These are phyloP conservation scores for Metschnikowia colocasiae DNA, from an alignment of 805 yeast genomes.

Conservation along the genomic window DNA sequence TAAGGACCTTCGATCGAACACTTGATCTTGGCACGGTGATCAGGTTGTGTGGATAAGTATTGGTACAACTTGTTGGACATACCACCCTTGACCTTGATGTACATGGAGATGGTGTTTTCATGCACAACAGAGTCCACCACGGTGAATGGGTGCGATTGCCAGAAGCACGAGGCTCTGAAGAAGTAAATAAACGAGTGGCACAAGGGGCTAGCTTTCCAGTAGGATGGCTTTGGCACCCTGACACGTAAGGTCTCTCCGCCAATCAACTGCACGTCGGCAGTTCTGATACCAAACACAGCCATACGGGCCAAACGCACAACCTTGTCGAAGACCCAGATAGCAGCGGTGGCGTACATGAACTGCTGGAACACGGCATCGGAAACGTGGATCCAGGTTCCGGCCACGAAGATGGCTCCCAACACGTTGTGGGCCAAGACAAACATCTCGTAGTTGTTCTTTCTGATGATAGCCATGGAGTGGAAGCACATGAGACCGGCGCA, in stretches of 20 bases:
- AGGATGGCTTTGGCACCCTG: conserved; percentile 44
- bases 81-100: conserved; percentile 56
- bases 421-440: conserved; percentile 43
- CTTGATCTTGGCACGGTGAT: conserved; percentile 33
- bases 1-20: conserved; percentile 61
- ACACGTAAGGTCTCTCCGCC: conserved; percentile 49
- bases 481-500: conserved; percentile 41
- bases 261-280: conserved; percentile 34
- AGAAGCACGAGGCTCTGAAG: conserved; percentile 47
- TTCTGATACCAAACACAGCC: conserved; percentile 33
- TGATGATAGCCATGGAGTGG: conserved; percentile 49
- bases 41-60: conserved; percentile 27
- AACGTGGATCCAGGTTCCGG: conserved; percentile 56
- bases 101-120: conserved; percentile 40
- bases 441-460: conserved; percentile 57
- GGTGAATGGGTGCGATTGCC: conserved; percentile 78
- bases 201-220: conserved; percentile 53
- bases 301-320: conserved; percentile 33
- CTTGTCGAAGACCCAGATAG: conserved; percentile 43
- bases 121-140: conserved; percentile 40
- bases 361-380: conserved; percentile 41
- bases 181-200: conserved; percentile 56
- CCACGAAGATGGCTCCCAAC: conserved; percentile 44
- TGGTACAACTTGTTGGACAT: conserved; percentile 43
- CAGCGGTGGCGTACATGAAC: conserved; percentile 36